These are phyloP conservation scores for Citrus inodora DNA, from an alignment of 345 rosid species.

Conservation along the genomic window DNA sequence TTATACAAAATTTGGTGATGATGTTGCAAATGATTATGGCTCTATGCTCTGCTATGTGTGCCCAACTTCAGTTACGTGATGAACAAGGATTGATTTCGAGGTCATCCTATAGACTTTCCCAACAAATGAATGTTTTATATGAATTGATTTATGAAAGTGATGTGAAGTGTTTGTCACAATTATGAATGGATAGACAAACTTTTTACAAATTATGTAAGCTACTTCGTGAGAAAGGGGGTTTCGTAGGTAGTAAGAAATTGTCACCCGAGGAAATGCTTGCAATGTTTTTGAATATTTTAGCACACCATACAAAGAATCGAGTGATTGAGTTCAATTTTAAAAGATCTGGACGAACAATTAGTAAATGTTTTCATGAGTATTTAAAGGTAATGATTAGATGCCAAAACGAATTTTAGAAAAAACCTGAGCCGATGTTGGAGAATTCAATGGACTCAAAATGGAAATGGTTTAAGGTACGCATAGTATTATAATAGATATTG, in stretches of 20 bases:
- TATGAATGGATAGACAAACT: neutral
- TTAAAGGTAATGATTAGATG: too few relatives aligned
- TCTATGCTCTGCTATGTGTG: neutral
- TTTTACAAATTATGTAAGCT: neutral
- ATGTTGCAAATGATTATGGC: neutral
- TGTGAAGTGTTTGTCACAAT: neutral
- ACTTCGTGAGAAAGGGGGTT: neutral
- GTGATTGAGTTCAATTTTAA: neutral
- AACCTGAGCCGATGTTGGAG: too few relatives aligned
- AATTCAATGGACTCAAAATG: too few relatives aligned
- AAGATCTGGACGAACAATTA: too few relatives aligned
- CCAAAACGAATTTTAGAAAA: too few relatives aligned
- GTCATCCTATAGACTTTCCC: neutral
- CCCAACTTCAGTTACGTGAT: neutral
- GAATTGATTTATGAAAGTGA: neutral
- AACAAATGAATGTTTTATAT: neutral
- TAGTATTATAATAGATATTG: neutral
- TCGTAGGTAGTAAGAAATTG: neutral
- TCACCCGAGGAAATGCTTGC: neutral
- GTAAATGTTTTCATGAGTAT: too few relatives aligned
- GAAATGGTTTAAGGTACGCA: neutral
- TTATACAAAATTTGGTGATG: neutral
- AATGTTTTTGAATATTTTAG: neutral
- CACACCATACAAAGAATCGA: neutral
- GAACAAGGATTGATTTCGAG: neutral